Conservation (phyloP, 2,329 filamentous ascomycete genomes). For the Esteya vermicola region DNA sequence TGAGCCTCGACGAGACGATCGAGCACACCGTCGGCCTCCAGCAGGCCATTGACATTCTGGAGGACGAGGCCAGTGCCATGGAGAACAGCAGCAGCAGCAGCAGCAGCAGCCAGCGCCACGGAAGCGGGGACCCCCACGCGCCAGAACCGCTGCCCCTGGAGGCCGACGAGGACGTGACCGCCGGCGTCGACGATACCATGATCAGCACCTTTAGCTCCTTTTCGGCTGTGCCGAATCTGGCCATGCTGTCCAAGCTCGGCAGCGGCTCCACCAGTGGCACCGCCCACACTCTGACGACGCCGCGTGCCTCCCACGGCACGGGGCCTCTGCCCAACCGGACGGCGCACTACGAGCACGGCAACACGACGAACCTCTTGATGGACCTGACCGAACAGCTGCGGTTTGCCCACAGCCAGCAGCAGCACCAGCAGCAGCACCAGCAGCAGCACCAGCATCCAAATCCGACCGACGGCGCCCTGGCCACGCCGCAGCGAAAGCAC, state of each 20-base stretch:
- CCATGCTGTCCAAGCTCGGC: slow-evolving; percentile 1
- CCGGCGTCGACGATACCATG: slow-evolving; percentile 53
- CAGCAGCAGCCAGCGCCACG: slow-evolving; percentile 12
- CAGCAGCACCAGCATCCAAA: background rate
- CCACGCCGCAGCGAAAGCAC: slow-evolving; percentile 32
- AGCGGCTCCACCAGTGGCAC: slow-evolving; percentile 27
- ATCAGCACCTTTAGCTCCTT: slow-evolving; percentile 80
- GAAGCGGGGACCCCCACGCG: slow-evolving; percentile 13
- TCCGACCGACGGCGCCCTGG: slow-evolving; percentile 7
- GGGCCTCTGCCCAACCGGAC: slow-evolving; percentile 16
- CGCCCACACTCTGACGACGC: slow-evolving; percentile 10
- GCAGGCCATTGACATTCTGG: slow-evolving; percentile 47
- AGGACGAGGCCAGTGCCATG: slow-evolving; percentile 30
- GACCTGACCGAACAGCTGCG: slow-evolving; percentile 73
- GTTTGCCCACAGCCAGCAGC: slow-evolving; percentile 23
- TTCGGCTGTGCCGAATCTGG: slow-evolving; percentile 63
- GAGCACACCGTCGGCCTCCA: slow-evolving; percentile 40
- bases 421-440: slow-evolving; percentile 20
- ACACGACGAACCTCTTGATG: slow-evolving; percentile 65
- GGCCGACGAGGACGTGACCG: slow-evolving; percentile 22
- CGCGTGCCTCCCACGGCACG: slow-evolving; percentile 8
- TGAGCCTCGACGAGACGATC: slow-evolving; percentile 38
- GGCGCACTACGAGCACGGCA: slow-evolving; percentile 35
- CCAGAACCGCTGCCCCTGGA: slow-evolving; percentile 17
- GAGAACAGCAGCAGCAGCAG: slow-evolving; percentile 10